Conservation (phyloP, 2,329 filamentous ascomycete species). For the Cladosporium velox region DNA sequence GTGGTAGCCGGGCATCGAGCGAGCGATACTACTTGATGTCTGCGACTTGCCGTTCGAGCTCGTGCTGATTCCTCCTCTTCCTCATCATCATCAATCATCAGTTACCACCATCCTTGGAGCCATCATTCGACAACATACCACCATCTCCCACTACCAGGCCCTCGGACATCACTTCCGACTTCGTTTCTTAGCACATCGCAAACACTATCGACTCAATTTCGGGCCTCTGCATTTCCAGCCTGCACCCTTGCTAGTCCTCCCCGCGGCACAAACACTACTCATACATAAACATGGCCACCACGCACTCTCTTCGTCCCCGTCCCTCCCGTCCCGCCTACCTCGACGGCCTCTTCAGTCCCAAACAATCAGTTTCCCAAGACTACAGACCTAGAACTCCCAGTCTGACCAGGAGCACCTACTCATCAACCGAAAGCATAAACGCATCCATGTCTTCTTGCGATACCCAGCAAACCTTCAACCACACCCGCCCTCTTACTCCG, state of each 20-base stretch:
- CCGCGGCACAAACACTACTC: background rate
- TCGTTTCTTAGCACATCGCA: background rate
- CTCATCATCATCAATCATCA: background rate
- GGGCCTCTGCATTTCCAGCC: slow-evolving; percentile 4
- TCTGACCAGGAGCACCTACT: slow-evolving; percentile 28
- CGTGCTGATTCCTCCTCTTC: background rate
- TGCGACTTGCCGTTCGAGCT: background rate
- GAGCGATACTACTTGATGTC: slow-evolving; percentile 12
- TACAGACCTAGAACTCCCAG: slow-evolving; percentile 23
- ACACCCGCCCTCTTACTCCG: slow-evolving; percentile 31
- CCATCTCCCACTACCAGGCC: background rate
- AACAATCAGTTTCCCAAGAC: slow-evolving; percentile 21
- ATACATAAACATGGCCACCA: slow-evolving; percentile 11
- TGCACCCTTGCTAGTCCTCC: slow-evolving; percentile 3
- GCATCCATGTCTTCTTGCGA: slow-evolving; percentile 27
- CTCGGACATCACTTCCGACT: slow-evolving; percentile 2
- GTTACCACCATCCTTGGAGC: background rate
- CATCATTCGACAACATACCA: background rate
- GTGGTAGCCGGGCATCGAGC: slow-evolving; percentile 1
- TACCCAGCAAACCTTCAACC: slow-evolving; percentile 24
- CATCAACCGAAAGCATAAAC: slow-evolving; percentile 34
- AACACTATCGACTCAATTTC: slow-evolving; percentile 6
- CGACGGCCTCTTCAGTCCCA: slow-evolving; percentile 33
- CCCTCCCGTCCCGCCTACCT: slow-evolving; percentile 34
- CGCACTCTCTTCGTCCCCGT: slow-evolving; percentile 8